Percentiles rank a stretch among this genome's conserved stretches.
Conservation (phyloP, 352 stramenopile species). For the Pythium aristosporum region DNA sequence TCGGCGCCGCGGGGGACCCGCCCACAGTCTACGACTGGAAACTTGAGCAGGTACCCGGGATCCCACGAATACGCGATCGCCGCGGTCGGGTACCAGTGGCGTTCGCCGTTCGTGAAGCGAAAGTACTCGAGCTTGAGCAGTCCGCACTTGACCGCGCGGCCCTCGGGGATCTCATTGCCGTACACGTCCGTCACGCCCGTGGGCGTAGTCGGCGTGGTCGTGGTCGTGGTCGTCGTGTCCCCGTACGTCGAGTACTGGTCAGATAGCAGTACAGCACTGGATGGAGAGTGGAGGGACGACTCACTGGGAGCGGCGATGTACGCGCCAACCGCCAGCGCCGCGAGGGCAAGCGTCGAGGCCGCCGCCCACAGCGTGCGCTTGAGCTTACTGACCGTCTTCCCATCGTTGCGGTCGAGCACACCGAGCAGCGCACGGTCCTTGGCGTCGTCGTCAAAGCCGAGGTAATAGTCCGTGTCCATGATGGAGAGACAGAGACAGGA, state of each 20-base stretch:
- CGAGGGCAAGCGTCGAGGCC: slow-evolving; percentile 4
- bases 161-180: slow-evolving; percentile 4
- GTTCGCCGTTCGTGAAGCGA: slow-evolving; percentile 12
- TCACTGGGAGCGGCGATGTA: slow-evolving; percentile 4
- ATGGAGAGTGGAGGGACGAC: not conserved
- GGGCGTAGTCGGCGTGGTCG: slow-evolving; percentile 3
- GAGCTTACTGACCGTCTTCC: not conserved
- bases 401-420: slow-evolving; percentile 2
- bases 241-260: slow-evolving; percentile 1
- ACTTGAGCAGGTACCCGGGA: slow-evolving; percentile 1
- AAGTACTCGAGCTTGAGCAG: not conserved
- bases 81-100: slow-evolving; percentile 11
- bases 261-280: not conserved
- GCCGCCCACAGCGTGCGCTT: slow-evolving; percentile 4
- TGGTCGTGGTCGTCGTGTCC: not conserved
- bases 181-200: slow-evolving; percentile 6
- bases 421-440: slow-evolving; percentile 13
- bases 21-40: slow-evolving; percentile 25
- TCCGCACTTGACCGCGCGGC: slow-evolving; percentile 12
- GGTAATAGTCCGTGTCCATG: slow-evolving; percentile 15
- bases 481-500: no score
- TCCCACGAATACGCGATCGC: slow-evolving; percentile 18
- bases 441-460: slow-evolving; percentile 15
- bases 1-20: slow-evolving; percentile 16
- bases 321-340: slow-evolving; percentile 1